Conservation (phyloP, 768 basidiomycete genomes). For the Hydnomerulius pinastri region DNA sequence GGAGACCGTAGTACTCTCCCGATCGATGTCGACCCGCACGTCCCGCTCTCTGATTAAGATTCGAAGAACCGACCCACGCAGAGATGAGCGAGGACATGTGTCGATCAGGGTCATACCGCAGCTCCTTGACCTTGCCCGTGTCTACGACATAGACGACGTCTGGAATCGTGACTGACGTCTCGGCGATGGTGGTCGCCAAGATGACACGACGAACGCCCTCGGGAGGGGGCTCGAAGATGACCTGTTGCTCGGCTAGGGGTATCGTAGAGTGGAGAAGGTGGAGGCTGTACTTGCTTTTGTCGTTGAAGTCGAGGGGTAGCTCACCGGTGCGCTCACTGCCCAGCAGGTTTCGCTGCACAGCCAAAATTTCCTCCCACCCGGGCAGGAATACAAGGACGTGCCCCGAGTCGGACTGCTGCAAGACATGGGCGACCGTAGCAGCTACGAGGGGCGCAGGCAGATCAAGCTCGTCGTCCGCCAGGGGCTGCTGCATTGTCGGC, state of each 20-base stretch:
- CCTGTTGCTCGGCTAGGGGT: conserved; percentile 85
- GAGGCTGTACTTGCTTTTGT: conserved; percentile 59
- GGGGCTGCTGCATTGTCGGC: conserved; percentile 8
- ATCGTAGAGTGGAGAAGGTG: conserved; percentile 90
- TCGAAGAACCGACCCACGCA: conserved; percentile 89
- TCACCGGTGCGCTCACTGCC: conserved; percentile 49
- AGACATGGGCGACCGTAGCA: conserved; percentile 75
- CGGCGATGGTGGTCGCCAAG: conserved; percentile 92
- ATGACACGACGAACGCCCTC: conserved; percentile 83
- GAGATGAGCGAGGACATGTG: conserved; percentile 88
- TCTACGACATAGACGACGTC: conserved; percentile 96
- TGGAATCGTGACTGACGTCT: conserved; percentile 93
- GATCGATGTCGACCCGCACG: conserved; percentile 89
- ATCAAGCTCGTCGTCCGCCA: conserved; percentile 60
- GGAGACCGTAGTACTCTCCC: conserved; percentile 88
- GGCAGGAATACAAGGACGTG: conserved; percentile 90
- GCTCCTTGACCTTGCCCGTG: conserved; percentile 84
- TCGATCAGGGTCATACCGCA: conserved; percentile 84
- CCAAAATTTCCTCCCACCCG: conserved; percentile 90
- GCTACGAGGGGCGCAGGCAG: conserved; percentile 82
- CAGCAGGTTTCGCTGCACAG: conserved; percentile 65
- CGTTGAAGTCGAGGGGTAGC: conserved; percentile 62
- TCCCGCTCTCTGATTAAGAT: conserved; percentile 88
- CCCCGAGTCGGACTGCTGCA: conserved; percentile 73
- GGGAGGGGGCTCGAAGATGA: conserved; percentile 83